Evolutionary conservation across 2,329 filamentous ascomycete genomes (phyloP).

Genomic region (Neurospora crassa): DNA sequence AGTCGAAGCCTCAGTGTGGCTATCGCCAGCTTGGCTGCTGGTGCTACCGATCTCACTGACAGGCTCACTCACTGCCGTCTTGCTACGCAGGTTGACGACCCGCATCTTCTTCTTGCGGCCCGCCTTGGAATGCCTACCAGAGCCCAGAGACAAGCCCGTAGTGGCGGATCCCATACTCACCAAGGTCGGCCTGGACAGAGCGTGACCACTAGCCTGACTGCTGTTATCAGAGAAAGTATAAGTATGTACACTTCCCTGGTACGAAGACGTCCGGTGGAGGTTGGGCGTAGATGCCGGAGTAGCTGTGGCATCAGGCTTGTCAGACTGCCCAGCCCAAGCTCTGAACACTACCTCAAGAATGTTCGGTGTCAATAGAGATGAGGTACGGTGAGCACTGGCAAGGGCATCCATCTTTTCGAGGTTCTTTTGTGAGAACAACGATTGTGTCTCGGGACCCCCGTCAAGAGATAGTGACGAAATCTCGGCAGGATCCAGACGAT

Average conservation of each 20-base stretch:
- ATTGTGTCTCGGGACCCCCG: constrained; percentile 70
- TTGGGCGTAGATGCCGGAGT: constrained; percentile 39
- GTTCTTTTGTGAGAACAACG: constrained; percentile 93
- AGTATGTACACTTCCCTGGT: constrained; percentile 47
- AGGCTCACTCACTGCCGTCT: constrained; percentile 36
- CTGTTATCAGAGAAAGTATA: constrained; percentile 67
- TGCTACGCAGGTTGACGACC: constrained; percentile 70
- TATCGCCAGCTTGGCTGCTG: background rate
- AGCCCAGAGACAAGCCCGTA: constrained; percentile 53
- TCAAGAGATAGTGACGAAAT: constrained; percentile 73
- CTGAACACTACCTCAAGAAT: constrained; percentile 85
- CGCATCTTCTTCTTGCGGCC: constrained; percentile 74
- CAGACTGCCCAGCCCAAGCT: constrained; percentile 76
- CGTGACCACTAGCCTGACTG: constrained; percentile 51
- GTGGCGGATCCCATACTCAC: constrained; percentile 51
- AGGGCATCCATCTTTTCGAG: constrained; percentile 72
- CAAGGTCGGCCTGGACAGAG: constrained; percentile 60
- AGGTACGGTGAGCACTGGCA: constrained; percentile 78
- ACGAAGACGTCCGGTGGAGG: constrained; percentile 55
- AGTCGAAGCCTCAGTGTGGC: constrained; percentile 45
- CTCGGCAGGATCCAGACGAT: constrained; percentile 63
- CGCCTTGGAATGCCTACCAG: constrained; percentile 47
- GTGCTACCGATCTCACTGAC: constrained; percentile 32
- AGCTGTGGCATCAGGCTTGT: constrained; percentile 53
- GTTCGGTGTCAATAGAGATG: constrained; percentile 86